Base-by-base conservation (phyloP, 2,329 filamentous ascomycete genomes). In the Aureobasidium sp. region DNA sequence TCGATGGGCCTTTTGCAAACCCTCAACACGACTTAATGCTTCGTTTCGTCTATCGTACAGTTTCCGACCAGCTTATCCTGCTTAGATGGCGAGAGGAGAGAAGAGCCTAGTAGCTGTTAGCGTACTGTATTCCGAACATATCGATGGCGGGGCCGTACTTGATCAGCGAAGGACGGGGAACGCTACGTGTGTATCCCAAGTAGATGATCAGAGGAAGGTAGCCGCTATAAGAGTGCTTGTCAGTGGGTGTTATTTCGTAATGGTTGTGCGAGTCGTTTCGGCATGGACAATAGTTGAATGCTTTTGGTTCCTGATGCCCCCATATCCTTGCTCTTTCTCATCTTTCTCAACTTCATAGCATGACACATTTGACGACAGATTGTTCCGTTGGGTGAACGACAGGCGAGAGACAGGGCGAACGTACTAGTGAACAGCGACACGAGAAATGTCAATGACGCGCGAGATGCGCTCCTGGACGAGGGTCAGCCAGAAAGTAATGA, bases 151-250 rank as follows among this genome's bases (percentile, higher is more conserved):
- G 68, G 68, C 67, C 67, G 60, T 63, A 89, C 87, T 85, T 85
- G 78, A 90, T 88, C 69, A 90, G 75, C 50, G 90, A 87, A 61
- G 94, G 94, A 74, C 89, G 86, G 44, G 94, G 94, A 76, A 93
- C 89, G 81, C 92, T 97, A 76, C 90, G 88, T 61, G 93, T 95
- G 81, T 96, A 97, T 70, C 93, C 94, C 71, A 99, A 88, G 78
- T 97, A 99, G 76, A 99, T 84, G 75, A 99, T 95, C 77, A 99
- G 78, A 70, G 94, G 94, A 63, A 99, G 85, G 78, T 97, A 99
- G 76, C 94, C 94, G 82, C 91, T 95, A 70, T 6, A 41, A 42
- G 34, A 34, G 3, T 2, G n/a, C 29, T 23, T 29, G 60, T 62
- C 60, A 55, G 50, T 32, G 12, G 17, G 27, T 12, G 10, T 61